These are phyloP conservation scores for Petasospora rhodanensis DNA, from an alignment of 1,139 yeast genomes.

Conservation along the genomic window DNA sequence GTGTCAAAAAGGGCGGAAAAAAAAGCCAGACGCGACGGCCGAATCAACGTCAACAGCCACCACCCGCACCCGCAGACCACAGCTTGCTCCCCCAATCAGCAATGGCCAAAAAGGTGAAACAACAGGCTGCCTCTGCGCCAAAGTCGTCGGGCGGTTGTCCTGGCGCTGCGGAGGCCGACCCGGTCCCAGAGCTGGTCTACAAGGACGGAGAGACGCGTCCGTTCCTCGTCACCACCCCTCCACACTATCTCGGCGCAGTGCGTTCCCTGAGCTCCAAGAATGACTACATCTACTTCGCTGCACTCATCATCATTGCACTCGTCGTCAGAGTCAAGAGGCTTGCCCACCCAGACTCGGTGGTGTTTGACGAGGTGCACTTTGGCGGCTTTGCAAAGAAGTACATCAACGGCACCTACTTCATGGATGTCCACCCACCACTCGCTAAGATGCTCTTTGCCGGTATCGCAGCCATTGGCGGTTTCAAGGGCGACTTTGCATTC, in stretches of 20 bases:
- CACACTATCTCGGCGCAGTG: constrained; percentile 32
- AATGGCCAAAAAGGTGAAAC: constrained; percentile 18
- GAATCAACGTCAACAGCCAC: no score
- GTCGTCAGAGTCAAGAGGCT: constrained; percentile 58
- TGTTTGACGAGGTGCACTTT: constrained; percentile 88
- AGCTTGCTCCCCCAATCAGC: constrained; percentile 2
- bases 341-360: constrained; percentile 71
- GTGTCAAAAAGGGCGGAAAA: no score
- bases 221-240: constrained; percentile 40
- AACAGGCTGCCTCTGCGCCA: constrained; percentile 1
- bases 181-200: constrained; percentile 40
- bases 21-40: no score
- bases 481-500: constrained; percentile 71
- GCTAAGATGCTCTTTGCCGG: constrained; percentile 87
- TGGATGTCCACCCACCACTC: constrained; percentile 95
- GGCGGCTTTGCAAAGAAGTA: constrained; percentile 79
- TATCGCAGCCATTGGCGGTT: constrained; percentile 68
- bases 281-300: constrained; percentile 41
- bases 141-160: no score
- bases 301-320: constrained; percentile 50
- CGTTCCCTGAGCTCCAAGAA: constrained; percentile 31
- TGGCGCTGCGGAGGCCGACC: constrained; percentile 29
- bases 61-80: no score
- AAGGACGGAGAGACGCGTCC: constrained; percentile 39
- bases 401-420: constrained; percentile 66